These are phyloP conservation scores for Solanum habrochaites DNA, from an alignment of 257 asterid species.

Conservation along the genomic window DNA sequence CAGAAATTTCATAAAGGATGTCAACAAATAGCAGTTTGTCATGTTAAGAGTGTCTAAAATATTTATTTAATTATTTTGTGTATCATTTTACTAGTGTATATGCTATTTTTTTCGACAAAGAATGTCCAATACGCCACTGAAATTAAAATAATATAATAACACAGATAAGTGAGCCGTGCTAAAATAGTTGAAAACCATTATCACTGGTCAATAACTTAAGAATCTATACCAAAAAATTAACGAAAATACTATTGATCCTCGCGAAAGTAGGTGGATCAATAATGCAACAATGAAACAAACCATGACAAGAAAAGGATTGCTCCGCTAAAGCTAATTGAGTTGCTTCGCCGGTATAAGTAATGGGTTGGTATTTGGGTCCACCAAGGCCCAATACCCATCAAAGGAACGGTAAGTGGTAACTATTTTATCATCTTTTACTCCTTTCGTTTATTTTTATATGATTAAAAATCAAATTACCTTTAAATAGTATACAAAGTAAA, in stretches of 20 bases:
- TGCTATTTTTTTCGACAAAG: no score
- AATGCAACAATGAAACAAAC: neutral
- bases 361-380: conserved; percentile 19
- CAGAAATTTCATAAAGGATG: no score
- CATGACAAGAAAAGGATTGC: neutral
- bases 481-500: no score
- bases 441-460: no score
- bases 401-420: conserved; percentile 7
- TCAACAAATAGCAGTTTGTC: no score
- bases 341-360: neutral
- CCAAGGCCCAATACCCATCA: conserved; percentile 11
- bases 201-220: rapidly evolving
- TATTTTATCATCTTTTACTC: neutral
- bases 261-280: neutral
- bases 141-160: neutral
- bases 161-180: neutral
- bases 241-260: neutral
- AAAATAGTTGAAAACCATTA: neutral
- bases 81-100: no score
- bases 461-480: no score
- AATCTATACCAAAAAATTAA: rapidly evolving
- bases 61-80: no score
- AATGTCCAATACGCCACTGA: rapidly evolving
- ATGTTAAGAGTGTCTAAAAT: no score
- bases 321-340: neutral